Conservation (phyloP, 768 basidiomycete genomes). For the Chalciporus pseudorubinellus region DNA sequence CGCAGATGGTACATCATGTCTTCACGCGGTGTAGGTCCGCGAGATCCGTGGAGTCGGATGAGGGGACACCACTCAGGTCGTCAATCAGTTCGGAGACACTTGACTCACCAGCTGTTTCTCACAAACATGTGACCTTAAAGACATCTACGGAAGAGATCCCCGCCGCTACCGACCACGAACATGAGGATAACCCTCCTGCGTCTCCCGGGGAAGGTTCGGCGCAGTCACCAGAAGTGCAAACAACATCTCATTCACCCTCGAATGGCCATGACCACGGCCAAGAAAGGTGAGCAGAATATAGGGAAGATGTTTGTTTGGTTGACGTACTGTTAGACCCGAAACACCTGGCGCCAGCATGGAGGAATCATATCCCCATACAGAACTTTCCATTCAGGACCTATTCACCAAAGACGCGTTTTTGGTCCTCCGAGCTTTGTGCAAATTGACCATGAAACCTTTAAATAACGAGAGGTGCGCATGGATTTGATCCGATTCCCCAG, state of each 20-base stretch:
- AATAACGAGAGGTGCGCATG: constrained; percentile 80
- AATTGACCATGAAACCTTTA: constrained; percentile 96
- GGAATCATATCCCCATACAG: constrained; percentile 31
- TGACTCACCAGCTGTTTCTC: constrained; percentile 2
- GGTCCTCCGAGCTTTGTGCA: constrained; percentile 95
- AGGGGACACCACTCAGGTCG: constrained; percentile 16
- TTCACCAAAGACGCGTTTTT: constrained; percentile 98
- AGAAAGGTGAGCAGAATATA: constrained; percentile 22
- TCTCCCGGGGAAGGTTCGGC: constrained; percentile 1
- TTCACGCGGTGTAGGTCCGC: constrained; percentile 73
- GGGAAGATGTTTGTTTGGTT: neutral
- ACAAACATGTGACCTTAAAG: constrained; percentile 4
- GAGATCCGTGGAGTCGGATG: constrained; percentile 14
- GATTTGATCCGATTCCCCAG: neutral
- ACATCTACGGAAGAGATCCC: neutral
- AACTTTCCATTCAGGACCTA: constrained; percentile 76
- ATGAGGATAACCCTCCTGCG: neutral
- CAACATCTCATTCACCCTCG: neutral
- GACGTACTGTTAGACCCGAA: constrained; percentile 6
- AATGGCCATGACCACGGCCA: constrained; percentile 8
- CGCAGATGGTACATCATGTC: constrained; percentile 97
- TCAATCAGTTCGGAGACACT: constrained; percentile 24
- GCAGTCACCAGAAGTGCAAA: neutral
- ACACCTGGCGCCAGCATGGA: constrained; percentile 15
- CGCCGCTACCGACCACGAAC: constrained; percentile 3